Evolutionary conservation across 768 basidiomycete genomes (phyloP).

Genomic region (Neoboletus magnificus): DNA sequence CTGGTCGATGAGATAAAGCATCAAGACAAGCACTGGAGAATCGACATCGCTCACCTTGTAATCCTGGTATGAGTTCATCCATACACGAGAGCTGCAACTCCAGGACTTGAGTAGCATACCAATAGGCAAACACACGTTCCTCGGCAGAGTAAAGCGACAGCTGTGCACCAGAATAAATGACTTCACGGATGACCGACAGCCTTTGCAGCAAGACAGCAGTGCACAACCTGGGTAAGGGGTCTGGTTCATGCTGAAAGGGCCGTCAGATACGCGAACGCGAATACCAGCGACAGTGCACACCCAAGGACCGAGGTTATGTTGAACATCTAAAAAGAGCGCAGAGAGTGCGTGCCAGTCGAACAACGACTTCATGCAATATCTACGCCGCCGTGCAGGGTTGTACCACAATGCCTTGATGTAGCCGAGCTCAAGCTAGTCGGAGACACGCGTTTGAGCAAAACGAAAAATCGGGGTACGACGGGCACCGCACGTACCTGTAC

Average conservation of each 20-base stretch:
- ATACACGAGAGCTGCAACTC: conserved; percentile 54
- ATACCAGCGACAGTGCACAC: conserved; percentile 2
- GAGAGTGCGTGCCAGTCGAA: conserved; percentile 67
- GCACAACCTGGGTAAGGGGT: conserved; percentile 27
- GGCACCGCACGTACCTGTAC: conserved; percentile 29
- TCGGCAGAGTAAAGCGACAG: conserved; percentile 66
- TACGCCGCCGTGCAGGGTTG: conserved; percentile 64
- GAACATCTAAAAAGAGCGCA: conserved; percentile 37
- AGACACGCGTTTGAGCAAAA: not conserved
- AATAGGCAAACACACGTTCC: conserved; percentile 74
- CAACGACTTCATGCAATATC: conserved; percentile 60
- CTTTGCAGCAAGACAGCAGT: conserved; percentile 53
- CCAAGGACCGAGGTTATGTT: conserved; percentile 13
- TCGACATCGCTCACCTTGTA: conserved; percentile 38
- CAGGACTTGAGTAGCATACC: conserved; percentile 60
- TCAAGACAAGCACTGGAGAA: not conserved
- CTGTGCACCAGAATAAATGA: conserved; percentile 75
- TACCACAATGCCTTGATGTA: conserved; percentile 61
- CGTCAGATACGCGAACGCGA: not conserved
- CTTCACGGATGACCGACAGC: conserved; percentile 57
- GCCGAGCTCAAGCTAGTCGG: conserved; percentile 50
- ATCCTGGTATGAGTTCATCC: conserved; percentile 42
- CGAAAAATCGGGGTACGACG: not conserved
- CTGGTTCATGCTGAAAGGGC: conserved; percentile 18
- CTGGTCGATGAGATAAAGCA: conserved; percentile 3